Base-by-base conservation (phyloP, 2,329 filamentous ascomycete species). In the Dactylellina drechsleri region DNA sequence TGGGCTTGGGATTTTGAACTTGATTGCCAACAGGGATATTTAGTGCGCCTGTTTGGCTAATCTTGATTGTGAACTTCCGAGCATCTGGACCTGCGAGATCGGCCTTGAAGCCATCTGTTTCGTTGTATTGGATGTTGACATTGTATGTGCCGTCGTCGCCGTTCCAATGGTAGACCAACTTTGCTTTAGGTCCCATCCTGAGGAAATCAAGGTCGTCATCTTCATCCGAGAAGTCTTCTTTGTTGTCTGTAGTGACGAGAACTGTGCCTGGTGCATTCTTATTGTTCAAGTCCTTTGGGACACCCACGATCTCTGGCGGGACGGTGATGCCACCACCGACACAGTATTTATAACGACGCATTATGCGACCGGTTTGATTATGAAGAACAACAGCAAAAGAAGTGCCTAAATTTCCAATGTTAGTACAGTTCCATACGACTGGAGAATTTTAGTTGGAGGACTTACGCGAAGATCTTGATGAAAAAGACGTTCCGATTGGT, bases 151-250 rank as follows among this genome's bases (percentile, higher is more conserved):
- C 70, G 16, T 74, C 70, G 12, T 66, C 56, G 16, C 67, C 70
- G 23, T 74, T 74, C 70, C 70, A 74, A 36, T 74, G 70, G 13
- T 74, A 74, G 1, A 67, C 57, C 3, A 74, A 16, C 47, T 74
- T 74, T 4, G 64, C 60, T n/a, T 74, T 74, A 2, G 70, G 70
- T 3, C 50, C 49, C 10, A 50, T 26, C 31, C 53, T 70, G 36
- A 67, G 59, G 36, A 74, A 74, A 49, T 67, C 62, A 3, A 67
- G 31, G 16, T 74, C 62, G 12, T 74, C 70, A 26, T 74, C 70
- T 1, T 66, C 64, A 36, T 74, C 70, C 4, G 70, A 66, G 49
- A 50, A 58, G 20, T 74, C 70, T 43, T 74, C 70, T 59, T 74
- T 66, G 41, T 67, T 67, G 49, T 74, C 70, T 50, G 56, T 67